A percentile compares a stretch with the other conserved stretches of the same genome.
Evolutionary conservation across 306 rosid species (phyloP).

Genomic region (Oemleria cerasiformis): DNA sequence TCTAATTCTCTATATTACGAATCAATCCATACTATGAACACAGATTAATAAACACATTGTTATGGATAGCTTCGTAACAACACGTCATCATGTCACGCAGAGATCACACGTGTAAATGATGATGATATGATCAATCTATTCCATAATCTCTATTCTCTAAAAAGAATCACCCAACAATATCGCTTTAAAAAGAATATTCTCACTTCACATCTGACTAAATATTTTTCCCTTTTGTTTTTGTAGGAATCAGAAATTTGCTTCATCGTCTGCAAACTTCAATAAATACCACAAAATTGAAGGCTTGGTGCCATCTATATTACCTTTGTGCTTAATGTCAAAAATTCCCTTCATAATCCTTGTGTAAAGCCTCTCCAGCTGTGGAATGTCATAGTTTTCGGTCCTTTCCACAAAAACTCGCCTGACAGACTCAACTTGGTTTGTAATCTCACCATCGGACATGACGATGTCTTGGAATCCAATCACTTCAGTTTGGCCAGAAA

Average conservation of each 20-base stretch:
- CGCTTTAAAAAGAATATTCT: slow-evolving; percentile 42
- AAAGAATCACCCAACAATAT: slow-evolving; percentile 33
- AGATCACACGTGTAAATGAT: background rate
- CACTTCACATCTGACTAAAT: slow-evolving; percentile 51
- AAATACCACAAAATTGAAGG: slow-evolving; percentile 61
- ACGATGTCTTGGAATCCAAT: slow-evolving; percentile 36
- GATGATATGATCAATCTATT: background rate
- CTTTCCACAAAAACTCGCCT: slow-evolving; percentile 55
- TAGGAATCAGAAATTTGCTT: slow-evolving; percentile 59
- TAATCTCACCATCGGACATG: slow-evolving; percentile 45
- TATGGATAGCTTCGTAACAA: no score
- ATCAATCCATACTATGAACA: no score
- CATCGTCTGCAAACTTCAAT: slow-evolving; percentile 65
- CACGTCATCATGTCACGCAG: background rate
- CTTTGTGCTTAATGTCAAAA: slow-evolving; percentile 54
- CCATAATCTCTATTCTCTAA: no score
- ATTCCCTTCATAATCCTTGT: slow-evolving; percentile 80
- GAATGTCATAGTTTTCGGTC: slow-evolving; percentile 55
- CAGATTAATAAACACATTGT: background rate
- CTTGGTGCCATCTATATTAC: slow-evolving; percentile 45
- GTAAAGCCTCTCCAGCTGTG: slow-evolving; percentile 89
- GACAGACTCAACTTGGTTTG: slow-evolving; percentile 53
- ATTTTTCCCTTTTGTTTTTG: background rate
- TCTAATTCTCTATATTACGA: no score
- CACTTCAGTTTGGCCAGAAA: slow-evolving; percentile 32